A percentile compares a stretch with the other conserved stretches of the same genome.
These are phyloP conservation scores for Kodamaea nitidulidarum DNA, from an alignment of 805 yeast species.

Conservation along the genomic window DNA sequence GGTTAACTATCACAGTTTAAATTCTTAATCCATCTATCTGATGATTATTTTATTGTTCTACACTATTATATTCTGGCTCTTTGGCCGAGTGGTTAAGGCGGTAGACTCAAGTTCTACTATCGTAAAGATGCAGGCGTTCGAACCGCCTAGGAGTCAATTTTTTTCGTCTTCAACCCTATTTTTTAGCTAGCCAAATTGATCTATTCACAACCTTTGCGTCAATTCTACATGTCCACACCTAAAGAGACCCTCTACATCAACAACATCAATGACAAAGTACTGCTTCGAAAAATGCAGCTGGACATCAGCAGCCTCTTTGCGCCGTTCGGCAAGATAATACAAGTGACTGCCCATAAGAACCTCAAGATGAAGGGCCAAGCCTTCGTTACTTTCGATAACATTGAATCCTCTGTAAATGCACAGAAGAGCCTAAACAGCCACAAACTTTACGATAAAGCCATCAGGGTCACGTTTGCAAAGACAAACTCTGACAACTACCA, in stretches of 20 bases:
- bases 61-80: conserved; percentile 11
- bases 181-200: too few relatives aligned
- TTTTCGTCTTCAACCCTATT: conserved; percentile 2
- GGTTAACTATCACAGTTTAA: too few relatives aligned
- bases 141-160: conserved; percentile 14
- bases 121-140: too few relatives aligned
- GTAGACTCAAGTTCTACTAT: conserved; percentile 14
- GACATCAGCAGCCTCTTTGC: conserved; percentile 41
- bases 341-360: conserved; percentile 55
- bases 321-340: conserved; percentile 45
- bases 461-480: conserved; percentile 44
- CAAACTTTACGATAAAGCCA: conserved; percentile 44
- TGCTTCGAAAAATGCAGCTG: conserved; percentile 45
- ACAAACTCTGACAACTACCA: conserved; percentile 40
- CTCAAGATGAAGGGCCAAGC: conserved; percentile 80
- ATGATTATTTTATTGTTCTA: not conserved
- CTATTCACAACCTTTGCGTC: too few relatives aligned
- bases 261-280: conserved; percentile 68
- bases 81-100: conserved; percentile 15
- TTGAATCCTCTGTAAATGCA: conserved; percentile 44
- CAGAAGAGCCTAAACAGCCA: conserved; percentile 38
- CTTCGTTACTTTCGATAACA: conserved; percentile 53
- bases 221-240: conserved; percentile 2
- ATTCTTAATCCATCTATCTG: too few relatives aligned
- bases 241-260: conserved; percentile 54